Base-by-base conservation (phyloP, 176 grass and related monocot species). In the Carex myosuroides region DNA sequence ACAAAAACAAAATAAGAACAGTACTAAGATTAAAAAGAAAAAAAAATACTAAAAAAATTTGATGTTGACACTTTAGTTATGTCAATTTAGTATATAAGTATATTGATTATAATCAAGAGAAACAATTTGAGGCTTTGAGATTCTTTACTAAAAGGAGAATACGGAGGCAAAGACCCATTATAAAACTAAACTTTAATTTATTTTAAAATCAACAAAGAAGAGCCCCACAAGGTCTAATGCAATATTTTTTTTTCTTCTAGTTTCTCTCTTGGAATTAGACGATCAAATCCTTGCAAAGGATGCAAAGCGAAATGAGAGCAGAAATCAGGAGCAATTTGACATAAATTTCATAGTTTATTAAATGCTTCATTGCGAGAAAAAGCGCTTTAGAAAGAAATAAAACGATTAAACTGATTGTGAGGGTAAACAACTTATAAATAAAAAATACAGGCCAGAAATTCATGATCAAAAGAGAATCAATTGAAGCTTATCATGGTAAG, bases 391-490 rank as follows among this genome's bases (percentile, higher is more conserved):
- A 75, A 75, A 75, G 14, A 26, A 22, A 53, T 4, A 73, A 73
- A 44, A 48, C n/a, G 18, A 72, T 24, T 73, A 52, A 24, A 50
- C 11, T 52, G 42, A 52, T 52, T 44, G 68, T 46, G 68, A 21
- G 67, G 35, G 17, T 6, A 66, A 29, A 5, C 4, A 68, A 26
- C 60, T 24, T 22, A 64, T 26, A 67, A 39, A 6, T 5, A 37
- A 68, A 75, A 75, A n/a, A 75, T 44, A 50, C 8, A 73, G 42
- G 18, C 20, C 24, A 46, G 70, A 46, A 53, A 75, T 12, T 54
- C 13, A 54, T 75, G 71, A 75, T 75, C 46, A 78, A 57, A 78
- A 78, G 50, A 77, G 50, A 76, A 55, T 53, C 12, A 76, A 76
- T 56, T 30, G 4, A 24, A 6, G 8, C 13, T 32, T 7, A 54